phyloP scores from a whole-genome alignment of 2,329 filamentous ascomycete genomes.

The Xylariaceae sp. region DNA sequence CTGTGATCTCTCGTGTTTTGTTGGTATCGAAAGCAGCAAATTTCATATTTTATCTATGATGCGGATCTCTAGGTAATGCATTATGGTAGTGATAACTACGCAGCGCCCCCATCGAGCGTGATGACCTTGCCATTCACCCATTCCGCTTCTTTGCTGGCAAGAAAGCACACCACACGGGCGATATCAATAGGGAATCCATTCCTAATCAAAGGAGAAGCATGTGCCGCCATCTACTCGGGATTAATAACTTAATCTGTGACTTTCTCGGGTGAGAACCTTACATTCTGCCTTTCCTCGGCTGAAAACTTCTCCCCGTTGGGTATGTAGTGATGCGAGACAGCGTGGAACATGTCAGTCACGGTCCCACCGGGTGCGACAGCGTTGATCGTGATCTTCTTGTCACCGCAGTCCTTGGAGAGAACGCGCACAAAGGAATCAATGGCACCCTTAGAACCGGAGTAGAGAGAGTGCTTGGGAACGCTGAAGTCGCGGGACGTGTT shows the following conservation, averaged over 20 bases:
- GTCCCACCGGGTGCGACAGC: conserved; percentile 34
- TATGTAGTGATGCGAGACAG: conserved; percentile 37
- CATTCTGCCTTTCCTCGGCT: conserved; percentile 18
- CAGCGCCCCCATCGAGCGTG: conserved; percentile 29
- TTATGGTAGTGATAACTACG: no score
- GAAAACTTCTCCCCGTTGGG: conserved; percentile 32
- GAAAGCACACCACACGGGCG: conserved; percentile 30
- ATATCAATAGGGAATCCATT: conserved; percentile 33
- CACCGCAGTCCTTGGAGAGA: conserved; percentile 29
- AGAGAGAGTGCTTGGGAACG: conserved; percentile 33
- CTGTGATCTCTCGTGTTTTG: no score
- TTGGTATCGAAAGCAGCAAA: no score
- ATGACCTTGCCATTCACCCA: conserved; percentile 40
- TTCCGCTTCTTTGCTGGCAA: conserved; percentile 32
- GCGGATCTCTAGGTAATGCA: no score
- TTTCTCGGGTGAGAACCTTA: conserved; percentile 16
- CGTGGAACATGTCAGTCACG: conserved; percentile 35
- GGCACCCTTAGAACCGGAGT: conserved; percentile 35
- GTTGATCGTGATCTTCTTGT: conserved; percentile 37
- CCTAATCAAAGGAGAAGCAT: conserved; percentile 32
- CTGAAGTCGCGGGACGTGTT: conserved; percentile 45
- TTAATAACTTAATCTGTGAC: conserved; percentile 16
- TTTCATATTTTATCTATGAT: no score
- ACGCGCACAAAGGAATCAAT: conserved; percentile 33
- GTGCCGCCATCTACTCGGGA: conserved; percentile 30